Conservation (phyloP, 2,329 filamentous ascomycete species). For the Fusarium tanahbumbuense region DNA sequence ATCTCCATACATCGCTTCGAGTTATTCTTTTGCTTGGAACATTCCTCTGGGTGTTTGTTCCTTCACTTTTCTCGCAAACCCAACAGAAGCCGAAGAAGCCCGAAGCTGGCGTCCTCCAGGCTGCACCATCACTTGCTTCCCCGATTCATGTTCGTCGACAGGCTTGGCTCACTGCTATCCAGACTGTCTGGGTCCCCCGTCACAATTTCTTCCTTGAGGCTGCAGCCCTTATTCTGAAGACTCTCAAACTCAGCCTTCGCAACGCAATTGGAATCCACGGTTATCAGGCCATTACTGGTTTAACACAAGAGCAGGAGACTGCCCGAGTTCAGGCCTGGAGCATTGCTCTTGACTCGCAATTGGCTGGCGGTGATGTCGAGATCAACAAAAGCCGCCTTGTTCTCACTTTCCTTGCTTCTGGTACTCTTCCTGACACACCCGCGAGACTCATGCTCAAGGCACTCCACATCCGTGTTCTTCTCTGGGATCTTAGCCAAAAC, state of each 20-base stretch:
- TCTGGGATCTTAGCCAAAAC: slow-evolving; percentile 79
- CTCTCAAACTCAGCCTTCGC: slow-evolving; percentile 81
- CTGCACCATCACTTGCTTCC: slow-evolving; percentile 79
- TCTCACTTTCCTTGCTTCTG: slow-evolving; percentile 87
- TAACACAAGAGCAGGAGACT: slow-evolving; percentile 85
- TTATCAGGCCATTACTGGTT: slow-evolving; percentile 82
- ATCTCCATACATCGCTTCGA: slow-evolving; percentile 65
- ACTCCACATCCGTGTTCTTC: slow-evolving; percentile 87
- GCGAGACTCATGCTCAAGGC: slow-evolving; percentile 90
- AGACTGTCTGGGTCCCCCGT: slow-evolving; percentile 90
- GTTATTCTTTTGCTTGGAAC: slow-evolving; percentile 64
- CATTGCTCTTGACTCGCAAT: slow-evolving; percentile 91
- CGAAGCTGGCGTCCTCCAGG: slow-evolving; percentile 58
- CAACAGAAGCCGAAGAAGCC: slow-evolving; percentile 64
- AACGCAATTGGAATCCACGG: slow-evolving; percentile 80
- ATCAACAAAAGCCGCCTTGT: slow-evolving; percentile 89
- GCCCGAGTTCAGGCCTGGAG: slow-evolving; percentile 92
- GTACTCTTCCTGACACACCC: slow-evolving; percentile 86
- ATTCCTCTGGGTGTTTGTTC: slow-evolving; percentile 66
- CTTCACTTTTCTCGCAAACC: slow-evolving; percentile 60
- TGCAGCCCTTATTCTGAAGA: slow-evolving; percentile 82
- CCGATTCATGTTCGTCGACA: slow-evolving; percentile 87
- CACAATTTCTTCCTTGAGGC: slow-evolving; percentile 89
- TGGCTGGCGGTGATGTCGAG: slow-evolving; percentile 89
- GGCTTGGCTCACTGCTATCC: slow-evolving; percentile 92